Evolutionary conservation across 192 early-diverging fungal genomes (phyloP).

Genomic region (Dispira parvispora): DNA sequence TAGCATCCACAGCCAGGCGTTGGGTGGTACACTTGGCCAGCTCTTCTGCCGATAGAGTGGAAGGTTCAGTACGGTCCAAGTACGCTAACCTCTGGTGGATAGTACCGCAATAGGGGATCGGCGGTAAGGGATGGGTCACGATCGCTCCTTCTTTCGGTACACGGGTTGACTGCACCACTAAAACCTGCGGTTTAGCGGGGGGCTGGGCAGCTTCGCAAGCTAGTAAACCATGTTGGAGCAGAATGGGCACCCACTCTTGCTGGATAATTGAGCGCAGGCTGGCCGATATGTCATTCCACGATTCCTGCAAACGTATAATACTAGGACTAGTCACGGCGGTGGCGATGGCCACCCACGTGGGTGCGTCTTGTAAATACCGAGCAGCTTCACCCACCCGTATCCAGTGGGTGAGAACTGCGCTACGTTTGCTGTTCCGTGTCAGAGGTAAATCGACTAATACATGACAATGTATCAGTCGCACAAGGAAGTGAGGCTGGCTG

Average conservation of each 20-base stretch:
- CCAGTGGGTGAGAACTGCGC: constrained; percentile 46
- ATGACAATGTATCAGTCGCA: constrained; percentile 47
- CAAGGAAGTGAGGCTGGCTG: constrained; percentile 51
- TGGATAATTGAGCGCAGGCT: constrained; percentile 29
- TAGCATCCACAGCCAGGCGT: not conserved
- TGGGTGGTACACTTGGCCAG: too few species aligned
- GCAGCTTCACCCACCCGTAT: constrained; percentile 39
- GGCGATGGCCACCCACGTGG: constrained; percentile 46
- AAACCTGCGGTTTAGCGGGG: not conserved
- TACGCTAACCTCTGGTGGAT: not conserved
- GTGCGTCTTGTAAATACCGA: constrained; percentile 38
- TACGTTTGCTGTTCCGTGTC: constrained; percentile 27
- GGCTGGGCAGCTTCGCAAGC: constrained; percentile 20
- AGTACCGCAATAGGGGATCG: constrained; percentile 9
- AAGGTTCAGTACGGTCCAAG: not conserved
- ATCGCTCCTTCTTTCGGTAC: not conserved
- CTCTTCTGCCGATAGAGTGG: not conserved
- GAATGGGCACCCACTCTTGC: constrained; percentile 38
- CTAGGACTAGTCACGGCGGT: constrained; percentile 47
- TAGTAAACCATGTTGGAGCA: constrained; percentile 33
- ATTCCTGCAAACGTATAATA: constrained; percentile 44
- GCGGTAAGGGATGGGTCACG: not conserved
- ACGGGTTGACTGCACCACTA: not conserved
- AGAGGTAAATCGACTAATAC: constrained; percentile 37
- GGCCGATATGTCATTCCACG: constrained; percentile 43